phyloP scores from a whole-genome alignment of 2,329 filamentous ascomycete species.

The Pseudocercospora macadamiae region DNA sequence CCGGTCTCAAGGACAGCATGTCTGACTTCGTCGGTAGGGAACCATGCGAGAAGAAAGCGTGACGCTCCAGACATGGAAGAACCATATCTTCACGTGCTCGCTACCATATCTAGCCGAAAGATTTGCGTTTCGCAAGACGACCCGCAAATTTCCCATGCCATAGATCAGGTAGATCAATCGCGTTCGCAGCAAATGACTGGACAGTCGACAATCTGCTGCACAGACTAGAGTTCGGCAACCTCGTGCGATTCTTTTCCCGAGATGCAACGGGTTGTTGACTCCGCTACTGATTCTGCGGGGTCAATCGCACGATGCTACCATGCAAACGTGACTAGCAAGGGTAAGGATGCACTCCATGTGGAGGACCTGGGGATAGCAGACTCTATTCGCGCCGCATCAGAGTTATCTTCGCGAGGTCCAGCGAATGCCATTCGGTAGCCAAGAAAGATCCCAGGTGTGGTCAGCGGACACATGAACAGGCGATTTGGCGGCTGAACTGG shows the following conservation, averaged over 20 bases:
- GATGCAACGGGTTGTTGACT: background rate
- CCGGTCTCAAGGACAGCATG: background rate
- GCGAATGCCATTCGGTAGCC: background rate
- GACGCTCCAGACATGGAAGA: no score
- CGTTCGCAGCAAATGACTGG: no score
- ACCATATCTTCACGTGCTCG: no score
- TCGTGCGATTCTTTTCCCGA: background rate
- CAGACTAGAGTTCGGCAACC: background rate
- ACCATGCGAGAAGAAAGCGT: background rate
- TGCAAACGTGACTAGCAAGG: constrained; percentile 2
- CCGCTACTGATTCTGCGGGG: background rate
- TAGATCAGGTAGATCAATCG: no score
- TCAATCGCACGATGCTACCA: constrained; percentile 1
- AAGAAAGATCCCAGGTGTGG: background rate
- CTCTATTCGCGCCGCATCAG: background rate
- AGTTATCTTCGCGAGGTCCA: background rate
- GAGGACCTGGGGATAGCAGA: constrained; percentile 1
- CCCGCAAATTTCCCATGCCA: background rate
- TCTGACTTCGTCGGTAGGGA: background rate
- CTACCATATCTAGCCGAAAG: no score
- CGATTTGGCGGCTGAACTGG: constrained; percentile 8
- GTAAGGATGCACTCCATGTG: constrained; percentile 4
- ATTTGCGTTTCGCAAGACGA: no score
- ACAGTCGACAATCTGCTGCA: no score
- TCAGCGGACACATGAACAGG: constrained; percentile 1